These are phyloP conservation scores for Cyphellophora attinorum DNA, from an alignment of 2,329 filamentous ascomycete species.

Conservation along the genomic window DNA sequence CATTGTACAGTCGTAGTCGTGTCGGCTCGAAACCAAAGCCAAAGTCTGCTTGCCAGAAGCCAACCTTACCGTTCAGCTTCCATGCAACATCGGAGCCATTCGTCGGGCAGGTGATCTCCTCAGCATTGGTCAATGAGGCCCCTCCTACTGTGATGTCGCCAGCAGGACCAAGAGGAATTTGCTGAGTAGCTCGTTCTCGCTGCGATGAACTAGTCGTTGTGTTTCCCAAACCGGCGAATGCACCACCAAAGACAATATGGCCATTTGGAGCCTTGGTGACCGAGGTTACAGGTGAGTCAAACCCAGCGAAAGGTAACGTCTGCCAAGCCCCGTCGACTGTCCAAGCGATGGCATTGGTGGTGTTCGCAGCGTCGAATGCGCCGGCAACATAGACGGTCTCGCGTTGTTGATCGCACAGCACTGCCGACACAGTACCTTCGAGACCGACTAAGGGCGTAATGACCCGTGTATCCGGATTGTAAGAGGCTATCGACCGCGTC, in stretches of 20 bases:
- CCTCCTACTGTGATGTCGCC: slow-evolving; percentile 58
- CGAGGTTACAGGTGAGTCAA: slow-evolving; percentile 83
- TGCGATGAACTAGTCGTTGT: slow-evolving; percentile 47
- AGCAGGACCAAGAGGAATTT: slow-evolving; percentile 67
- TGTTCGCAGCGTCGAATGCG: slow-evolving; percentile 68
- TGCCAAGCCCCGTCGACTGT: slow-evolving; percentile 55
- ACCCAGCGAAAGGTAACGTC: slow-evolving; percentile 80
- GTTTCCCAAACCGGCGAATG: slow-evolving; percentile 82
- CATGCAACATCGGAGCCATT: slow-evolving; percentile 66
- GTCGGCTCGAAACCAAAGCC: slow-evolving; percentile 78
- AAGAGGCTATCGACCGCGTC: slow-evolving; percentile 70
- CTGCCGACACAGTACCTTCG: slow-evolving; percentile 67
- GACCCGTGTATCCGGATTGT: slow-evolving; percentile 61
- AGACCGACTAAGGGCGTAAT: slow-evolving; percentile 72
- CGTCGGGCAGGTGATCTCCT: slow-evolving; percentile 71
- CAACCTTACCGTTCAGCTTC: slow-evolving; percentile 67
- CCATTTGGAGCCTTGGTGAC: slow-evolving; percentile 72
- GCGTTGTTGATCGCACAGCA: slow-evolving; percentile 70
- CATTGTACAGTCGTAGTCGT: slow-evolving; percentile 81
- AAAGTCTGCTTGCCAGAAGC: slow-evolving; percentile 77
- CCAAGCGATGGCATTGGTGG: slow-evolving; percentile 86
- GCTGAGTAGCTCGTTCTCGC: slow-evolving; percentile 60
- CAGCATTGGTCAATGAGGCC: slow-evolving; percentile 35
- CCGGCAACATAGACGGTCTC: slow-evolving; percentile 87
- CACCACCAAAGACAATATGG: slow-evolving; percentile 84